A percentile compares a stretch with the other conserved stretches of the same genome.
Evolutionary conservation across 2,329 filamentous ascomycete species (phyloP).

Genomic region (Chrysoporthe puriensis): DNA sequence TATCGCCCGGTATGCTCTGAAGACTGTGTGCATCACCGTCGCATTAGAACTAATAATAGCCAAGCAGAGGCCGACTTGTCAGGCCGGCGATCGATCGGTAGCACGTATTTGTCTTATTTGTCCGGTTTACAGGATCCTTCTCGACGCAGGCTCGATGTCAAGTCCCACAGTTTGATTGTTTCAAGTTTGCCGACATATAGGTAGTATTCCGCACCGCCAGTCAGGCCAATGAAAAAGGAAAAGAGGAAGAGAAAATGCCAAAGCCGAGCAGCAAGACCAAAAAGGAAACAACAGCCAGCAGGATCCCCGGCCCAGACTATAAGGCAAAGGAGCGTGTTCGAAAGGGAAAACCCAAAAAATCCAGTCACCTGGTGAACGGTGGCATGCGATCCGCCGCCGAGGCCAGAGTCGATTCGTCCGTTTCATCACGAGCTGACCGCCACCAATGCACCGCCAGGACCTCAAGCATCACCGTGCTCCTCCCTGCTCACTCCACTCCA

Average conservation of each 20-base stretch:
- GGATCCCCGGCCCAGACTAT: slow-evolving; percentile 19
- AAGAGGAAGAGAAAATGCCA: slow-evolving; percentile 12
- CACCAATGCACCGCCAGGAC: slow-evolving; percentile 26
- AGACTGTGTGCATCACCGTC: not conserved
- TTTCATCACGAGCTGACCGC: slow-evolving; percentile 23
- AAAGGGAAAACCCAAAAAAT: slow-evolving; percentile 1
- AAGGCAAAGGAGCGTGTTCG: slow-evolving; percentile 25
- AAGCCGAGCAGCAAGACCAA: slow-evolving; percentile 15
- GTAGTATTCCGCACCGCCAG: not conserved
- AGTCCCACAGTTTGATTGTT: slow-evolving; percentile 20
- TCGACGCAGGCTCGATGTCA: slow-evolving; percentile 4
- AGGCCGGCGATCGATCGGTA: not conserved
- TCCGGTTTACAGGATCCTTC: slow-evolving; percentile 18
- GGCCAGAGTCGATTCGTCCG: slow-evolving; percentile 9
- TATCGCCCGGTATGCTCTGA: not conserved
- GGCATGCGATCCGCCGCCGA: slow-evolving; percentile 5
- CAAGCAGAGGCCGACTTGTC: not conserved
- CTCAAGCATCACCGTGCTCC: slow-evolving; percentile 22
- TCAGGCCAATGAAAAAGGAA: slow-evolving; percentile 15
- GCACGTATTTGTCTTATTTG: slow-evolving; percentile 15
- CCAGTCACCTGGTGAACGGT: slow-evolving; percentile 3
- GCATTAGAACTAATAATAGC: not conserved
- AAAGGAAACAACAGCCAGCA: slow-evolving; percentile 17
- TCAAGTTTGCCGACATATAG: slow-evolving; percentile 19
- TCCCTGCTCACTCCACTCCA: slow-evolving; percentile 23